These are phyloP conservation scores for Candida pseudoglaebosa DNA, from an alignment of 805 yeast genomes.

Conservation along the genomic window DNA sequence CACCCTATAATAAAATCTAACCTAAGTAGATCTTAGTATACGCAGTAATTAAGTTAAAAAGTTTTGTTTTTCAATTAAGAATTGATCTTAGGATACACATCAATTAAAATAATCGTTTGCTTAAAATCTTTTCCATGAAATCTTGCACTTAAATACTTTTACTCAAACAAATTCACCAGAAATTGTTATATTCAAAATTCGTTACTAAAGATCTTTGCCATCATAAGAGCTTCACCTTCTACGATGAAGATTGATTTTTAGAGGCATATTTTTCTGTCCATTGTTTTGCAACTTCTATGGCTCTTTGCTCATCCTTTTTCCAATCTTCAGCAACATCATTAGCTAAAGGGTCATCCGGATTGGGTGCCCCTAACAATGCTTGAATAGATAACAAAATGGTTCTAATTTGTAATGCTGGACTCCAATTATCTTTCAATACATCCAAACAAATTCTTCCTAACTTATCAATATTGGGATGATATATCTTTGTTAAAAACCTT, in stretches of 20 bases:
- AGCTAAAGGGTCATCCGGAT: conserved; percentile 97
- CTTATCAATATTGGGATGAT: conserved; percentile 95
- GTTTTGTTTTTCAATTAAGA: too few relatives aligned
- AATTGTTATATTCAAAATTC: too few relatives aligned
- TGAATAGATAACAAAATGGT: conserved; percentile 88
- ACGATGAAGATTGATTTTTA: conserved; percentile 5
- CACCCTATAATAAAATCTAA: too few relatives aligned
- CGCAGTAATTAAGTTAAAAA: too few relatives aligned
- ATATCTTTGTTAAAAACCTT: conserved; percentile 86
- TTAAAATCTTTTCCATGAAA: too few relatives aligned
- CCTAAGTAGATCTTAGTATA: too few relatives aligned
- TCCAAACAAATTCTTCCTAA: conserved; percentile 94
- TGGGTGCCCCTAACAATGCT: conserved; percentile 91
- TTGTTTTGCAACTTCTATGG: conserved; percentile 73
- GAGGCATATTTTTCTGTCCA: conserved; percentile 67
- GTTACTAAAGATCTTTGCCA: too few relatives aligned
- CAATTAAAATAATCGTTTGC: too few relatives aligned
- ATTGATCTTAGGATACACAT: too few relatives aligned
- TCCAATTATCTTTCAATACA: conserved; percentile 93
- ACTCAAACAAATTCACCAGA: too few relatives aligned
- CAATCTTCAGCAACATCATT: conserved; percentile 97
- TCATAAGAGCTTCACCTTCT: neutral
- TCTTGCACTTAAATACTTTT: too few relatives aligned
- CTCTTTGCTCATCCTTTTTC: conserved; percentile 79
- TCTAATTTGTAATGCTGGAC: conserved; percentile 94